Evolutionary conservation across 2,329 filamentous ascomycete genomes (phyloP).

Genomic region (Fusarium tanahbumbuense): DNA sequence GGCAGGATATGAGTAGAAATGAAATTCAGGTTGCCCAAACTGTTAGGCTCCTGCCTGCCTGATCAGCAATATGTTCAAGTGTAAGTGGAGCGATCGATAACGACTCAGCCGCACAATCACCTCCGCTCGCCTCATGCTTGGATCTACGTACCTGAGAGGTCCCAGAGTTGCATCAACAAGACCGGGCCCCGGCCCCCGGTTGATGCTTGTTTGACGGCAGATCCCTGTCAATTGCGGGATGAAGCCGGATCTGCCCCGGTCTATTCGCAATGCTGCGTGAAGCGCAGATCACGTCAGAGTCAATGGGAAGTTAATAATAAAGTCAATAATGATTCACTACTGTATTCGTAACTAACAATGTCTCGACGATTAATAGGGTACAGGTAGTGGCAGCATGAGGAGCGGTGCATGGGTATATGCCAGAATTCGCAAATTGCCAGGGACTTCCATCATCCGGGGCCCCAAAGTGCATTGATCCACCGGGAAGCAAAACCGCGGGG

Average conservation of each 20-base stretch:
- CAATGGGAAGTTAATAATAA: no score
- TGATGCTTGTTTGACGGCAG: constrained; percentile 17
- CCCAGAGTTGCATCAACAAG: constrained; percentile 14
- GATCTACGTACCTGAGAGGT: constrained; percentile 11
- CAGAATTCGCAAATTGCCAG: constrained; percentile 22
- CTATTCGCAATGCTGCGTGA: background rate
- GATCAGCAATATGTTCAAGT: constrained; percentile 22
- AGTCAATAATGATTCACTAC: background rate
- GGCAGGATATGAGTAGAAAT: background rate
- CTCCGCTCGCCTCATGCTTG: constrained; percentile 15
- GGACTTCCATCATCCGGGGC: constrained; percentile 27
- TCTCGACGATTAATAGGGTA: background rate
- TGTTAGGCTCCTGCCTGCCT: constrained; percentile 8
- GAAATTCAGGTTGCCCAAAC: background rate
- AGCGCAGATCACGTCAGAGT: background rate
- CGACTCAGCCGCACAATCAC: constrained; percentile 24
- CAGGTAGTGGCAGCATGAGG: constrained; percentile 13
- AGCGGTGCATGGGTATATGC: constrained; percentile 24
- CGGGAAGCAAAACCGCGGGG: constrained; percentile 24
- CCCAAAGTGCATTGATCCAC: constrained; percentile 17
- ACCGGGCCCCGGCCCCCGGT: constrained; percentile 19
- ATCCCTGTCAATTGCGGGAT: constrained; percentile 25
- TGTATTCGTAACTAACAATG: background rate
- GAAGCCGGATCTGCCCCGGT: constrained; percentile 20
- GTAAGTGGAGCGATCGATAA: constrained; percentile 29